These are phyloP conservation scores for Scheffersomyces lignicola DNA, from an alignment of 1,139 yeast species.

Conservation along the genomic window DNA sequence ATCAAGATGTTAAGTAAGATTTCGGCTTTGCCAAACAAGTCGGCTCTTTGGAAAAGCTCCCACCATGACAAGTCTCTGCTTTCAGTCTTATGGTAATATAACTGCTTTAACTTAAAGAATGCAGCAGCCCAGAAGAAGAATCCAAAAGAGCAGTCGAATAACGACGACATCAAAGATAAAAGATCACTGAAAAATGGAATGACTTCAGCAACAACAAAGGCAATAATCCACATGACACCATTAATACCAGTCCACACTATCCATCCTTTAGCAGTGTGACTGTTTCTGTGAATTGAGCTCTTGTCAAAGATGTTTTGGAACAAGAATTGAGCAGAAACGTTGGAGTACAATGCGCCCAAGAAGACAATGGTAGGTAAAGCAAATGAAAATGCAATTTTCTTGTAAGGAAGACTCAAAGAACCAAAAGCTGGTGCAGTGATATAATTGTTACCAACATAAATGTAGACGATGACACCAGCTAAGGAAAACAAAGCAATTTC, in stretches of 20 bases:
- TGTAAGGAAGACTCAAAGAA: slow-evolving; percentile 43
- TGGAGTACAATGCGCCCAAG: slow-evolving; percentile 55
- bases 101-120: slow-evolving; percentile 37
- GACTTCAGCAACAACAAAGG: slow-evolving; percentile 60
- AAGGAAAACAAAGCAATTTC: slow-evolving; percentile 51
- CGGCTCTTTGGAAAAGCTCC: slow-evolving; percentile 19
- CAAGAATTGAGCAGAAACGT: slow-evolving; percentile 53
- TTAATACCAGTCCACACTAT: slow-evolving; percentile 48
- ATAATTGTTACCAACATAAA: slow-evolving; percentile 55
- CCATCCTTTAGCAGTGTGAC: slow-evolving; percentile 57
- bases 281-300: slow-evolving; percentile 42
- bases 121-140: slow-evolving; percentile 69
- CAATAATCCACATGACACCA: slow-evolving; percentile 48
- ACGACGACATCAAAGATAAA: slow-evolving; percentile 59
- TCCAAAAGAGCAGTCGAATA: slow-evolving; percentile 67
- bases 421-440: slow-evolving; percentile 64
- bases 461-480: slow-evolving; percentile 58
- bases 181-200: slow-evolving; percentile 64
- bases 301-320: slow-evolving; percentile 46
- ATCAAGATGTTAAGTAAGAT: slow-evolving; percentile 35
- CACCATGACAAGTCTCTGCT: slow-evolving; percentile 18
- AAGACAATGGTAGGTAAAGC: slow-evolving; percentile 60
- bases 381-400: slow-evolving; percentile 59
- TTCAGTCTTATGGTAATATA: slow-evolving; percentile 21
- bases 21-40: slow-evolving; percentile 27